Percentiles rank a stretch among this genome's conserved stretches.
Evolutionary conservation across 2,329 filamentous ascomycete genomes (phyloP).

Genomic region (Elsinoe batatas): DNA sequence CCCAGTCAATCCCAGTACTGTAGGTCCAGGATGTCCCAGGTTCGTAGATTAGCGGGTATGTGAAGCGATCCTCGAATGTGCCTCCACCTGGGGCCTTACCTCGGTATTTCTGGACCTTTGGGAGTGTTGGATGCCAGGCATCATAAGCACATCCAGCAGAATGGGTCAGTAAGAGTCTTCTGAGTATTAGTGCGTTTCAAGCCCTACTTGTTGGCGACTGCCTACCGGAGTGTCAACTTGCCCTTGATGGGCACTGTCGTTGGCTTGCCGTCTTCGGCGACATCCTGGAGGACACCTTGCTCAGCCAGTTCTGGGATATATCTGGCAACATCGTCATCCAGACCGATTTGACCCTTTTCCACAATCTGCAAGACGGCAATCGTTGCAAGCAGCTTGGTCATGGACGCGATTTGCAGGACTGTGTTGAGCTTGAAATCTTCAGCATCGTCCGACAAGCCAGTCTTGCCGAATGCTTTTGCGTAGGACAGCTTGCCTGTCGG

Average conservation of each 20-base stretch:
- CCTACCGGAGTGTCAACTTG: conserved; percentile 38
- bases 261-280: conserved; percentile 32
- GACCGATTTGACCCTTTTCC: conserved; percentile 39
- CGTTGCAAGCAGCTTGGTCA: conserved; percentile 40
- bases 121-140: conserved; percentile 30
- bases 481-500: conserved; percentile 21
- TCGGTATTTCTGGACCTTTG: conserved; percentile 19
- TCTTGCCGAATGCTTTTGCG: conserved; percentile 23
- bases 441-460: conserved; percentile 16
- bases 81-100: conserved; percentile 12
- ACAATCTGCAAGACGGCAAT: conserved; percentile 47
- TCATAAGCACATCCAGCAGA: conserved; percentile 42
- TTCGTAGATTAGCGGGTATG: conserved; percentile 40
- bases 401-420: conserved; percentile 26
- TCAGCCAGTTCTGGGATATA: conserved; percentile 41
- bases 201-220: not conserved
- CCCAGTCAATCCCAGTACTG: conserved; percentile 43
- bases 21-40: conserved; percentile 46
- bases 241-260: conserved; percentile 25
- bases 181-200: not conserved
- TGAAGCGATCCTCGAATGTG: conserved; percentile 35
- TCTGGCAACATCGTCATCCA: conserved; percentile 38
- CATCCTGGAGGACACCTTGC: conserved; percentile 41
- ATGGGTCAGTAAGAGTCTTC: conserved; percentile 41
- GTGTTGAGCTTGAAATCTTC: conserved; percentile 22